Conservation (phyloP, 73 alveolate species). For the Paramecium sonneborni region DNA sequence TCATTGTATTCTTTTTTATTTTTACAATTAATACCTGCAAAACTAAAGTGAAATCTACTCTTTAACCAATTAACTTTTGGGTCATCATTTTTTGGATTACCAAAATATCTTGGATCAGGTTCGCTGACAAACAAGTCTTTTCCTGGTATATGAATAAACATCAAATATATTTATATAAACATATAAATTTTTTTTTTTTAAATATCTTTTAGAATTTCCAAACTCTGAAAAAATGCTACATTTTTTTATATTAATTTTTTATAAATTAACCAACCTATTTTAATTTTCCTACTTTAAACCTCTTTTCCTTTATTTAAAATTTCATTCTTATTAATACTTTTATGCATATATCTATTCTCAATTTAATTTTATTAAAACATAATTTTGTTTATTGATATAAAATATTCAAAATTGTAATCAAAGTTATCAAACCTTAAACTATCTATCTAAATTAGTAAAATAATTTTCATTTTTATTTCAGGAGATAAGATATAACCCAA, state of each 20-base stretch:
- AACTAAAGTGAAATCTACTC: conserved; percentile 16
- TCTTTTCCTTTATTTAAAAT: neutral
- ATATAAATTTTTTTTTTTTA: neutral
- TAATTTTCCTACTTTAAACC: neutral
- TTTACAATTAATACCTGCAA: neutral
- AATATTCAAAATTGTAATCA: no score
- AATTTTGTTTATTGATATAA: no score
- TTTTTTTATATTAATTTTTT: neutral
- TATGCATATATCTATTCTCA: no score
- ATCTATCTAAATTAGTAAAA: no score
- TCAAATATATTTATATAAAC: neutral
- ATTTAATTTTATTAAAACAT: no score
- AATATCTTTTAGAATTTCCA: neutral
- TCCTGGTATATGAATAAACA: neutral
- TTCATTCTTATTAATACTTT: no score
- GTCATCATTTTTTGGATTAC: neutral
- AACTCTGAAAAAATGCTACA: neutral
- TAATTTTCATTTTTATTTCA: no score
- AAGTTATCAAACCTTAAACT: no score
- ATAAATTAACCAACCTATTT: no score
- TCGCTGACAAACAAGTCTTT: neutral
- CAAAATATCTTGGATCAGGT: neutral
- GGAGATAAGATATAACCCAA: neutral
- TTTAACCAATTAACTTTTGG: conserved; percentile 4
- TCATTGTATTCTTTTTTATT: neutral